Percentiles rank a stretch among this genome's conserved stretches.
Conservation (phyloP, 2,329 filamentous ascomycete species). For the Elsinoe necatrix region DNA sequence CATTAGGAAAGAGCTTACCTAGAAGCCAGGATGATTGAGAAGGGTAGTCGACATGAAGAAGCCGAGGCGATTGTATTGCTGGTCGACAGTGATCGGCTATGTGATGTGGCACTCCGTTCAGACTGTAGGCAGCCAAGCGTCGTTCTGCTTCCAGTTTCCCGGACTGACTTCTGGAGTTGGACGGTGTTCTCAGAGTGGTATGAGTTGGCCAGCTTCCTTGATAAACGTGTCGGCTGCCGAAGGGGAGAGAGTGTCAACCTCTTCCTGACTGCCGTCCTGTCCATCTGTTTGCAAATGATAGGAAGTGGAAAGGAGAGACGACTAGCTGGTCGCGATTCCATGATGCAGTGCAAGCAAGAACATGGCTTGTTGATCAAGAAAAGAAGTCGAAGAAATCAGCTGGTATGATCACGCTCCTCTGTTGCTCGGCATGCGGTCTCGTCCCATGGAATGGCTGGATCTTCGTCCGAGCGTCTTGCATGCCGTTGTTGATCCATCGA, state of each 20-base stretch:
- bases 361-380: no score
- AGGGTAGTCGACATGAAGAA: background rate
- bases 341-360: no score
- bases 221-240: background rate
- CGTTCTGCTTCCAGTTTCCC: background rate
- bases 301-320: no score
- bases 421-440: conserved; percentile 1
- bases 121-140: background rate
- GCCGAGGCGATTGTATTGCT: background rate
- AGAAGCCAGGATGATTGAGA: background rate
- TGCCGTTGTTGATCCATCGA: background rate
- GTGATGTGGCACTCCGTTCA: background rate
- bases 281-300: no score
- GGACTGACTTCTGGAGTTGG: background rate
- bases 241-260: no score
- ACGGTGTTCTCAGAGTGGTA: background rate
- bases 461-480: conserved; percentile 4
- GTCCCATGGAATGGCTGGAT: conserved; percentile 1
- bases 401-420: background rate
- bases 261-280: no score
- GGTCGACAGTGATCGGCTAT: background rate
- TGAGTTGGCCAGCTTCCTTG: background rate
- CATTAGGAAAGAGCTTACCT: background rate
- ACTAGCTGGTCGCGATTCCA: no score
- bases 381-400: no score